These are phyloP conservation scores for Colletotrichum endophyticum DNA, from an alignment of 2,329 filamentous ascomycete species.

Conservation along the genomic window DNA sequence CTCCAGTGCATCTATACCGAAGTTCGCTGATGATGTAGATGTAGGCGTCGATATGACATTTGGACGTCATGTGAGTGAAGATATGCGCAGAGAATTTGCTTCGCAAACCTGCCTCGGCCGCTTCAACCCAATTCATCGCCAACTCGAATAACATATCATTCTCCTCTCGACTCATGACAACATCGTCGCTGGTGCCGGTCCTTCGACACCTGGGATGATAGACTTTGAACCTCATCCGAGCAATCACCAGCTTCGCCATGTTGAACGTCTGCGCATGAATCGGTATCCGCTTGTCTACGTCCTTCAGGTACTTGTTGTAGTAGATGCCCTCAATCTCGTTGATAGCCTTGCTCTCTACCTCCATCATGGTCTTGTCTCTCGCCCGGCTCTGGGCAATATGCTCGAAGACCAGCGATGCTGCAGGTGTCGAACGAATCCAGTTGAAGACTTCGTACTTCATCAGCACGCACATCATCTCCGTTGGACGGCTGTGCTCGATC, in stretches of 20 bases:
- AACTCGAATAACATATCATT: constrained; percentile 28
- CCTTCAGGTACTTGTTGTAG: constrained; percentile 21
- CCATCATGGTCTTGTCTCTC: constrained; percentile 1
- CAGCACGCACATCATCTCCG: constrained; percentile 55
- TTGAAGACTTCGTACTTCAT: constrained; percentile 33
- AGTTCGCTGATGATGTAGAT: constrained; percentile 36
- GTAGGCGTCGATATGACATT: constrained; percentile 31
- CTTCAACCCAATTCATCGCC: constrained; percentile 27
- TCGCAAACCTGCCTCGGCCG: constrained; percentile 20
- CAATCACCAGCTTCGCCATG: constrained; percentile 27
- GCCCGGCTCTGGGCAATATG: not conserved
- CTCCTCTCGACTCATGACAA: constrained; percentile 23
- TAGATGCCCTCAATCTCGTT: constrained; percentile 31
- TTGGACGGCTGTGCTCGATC: constrained; percentile 50
- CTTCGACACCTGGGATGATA: constrained; percentile 29
- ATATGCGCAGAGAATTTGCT: constrained; percentile 33
- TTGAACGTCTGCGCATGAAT: constrained; percentile 27
- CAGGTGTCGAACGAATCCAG: constrained; percentile 29
- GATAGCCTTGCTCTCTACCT: constrained; percentile 26
- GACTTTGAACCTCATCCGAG: constrained; percentile 32
- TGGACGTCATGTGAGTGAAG: constrained; percentile 29
- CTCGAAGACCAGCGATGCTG: constrained; percentile 23
- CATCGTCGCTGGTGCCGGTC: not conserved
- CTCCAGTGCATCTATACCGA: constrained; percentile 20
- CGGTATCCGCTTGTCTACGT: constrained; percentile 30